A percentile compares a stretch with the other conserved stretches of the same genome.
Conservation (phyloP, 768 basidiomycete species). For the Stropharia rugosoannulata region DNA sequence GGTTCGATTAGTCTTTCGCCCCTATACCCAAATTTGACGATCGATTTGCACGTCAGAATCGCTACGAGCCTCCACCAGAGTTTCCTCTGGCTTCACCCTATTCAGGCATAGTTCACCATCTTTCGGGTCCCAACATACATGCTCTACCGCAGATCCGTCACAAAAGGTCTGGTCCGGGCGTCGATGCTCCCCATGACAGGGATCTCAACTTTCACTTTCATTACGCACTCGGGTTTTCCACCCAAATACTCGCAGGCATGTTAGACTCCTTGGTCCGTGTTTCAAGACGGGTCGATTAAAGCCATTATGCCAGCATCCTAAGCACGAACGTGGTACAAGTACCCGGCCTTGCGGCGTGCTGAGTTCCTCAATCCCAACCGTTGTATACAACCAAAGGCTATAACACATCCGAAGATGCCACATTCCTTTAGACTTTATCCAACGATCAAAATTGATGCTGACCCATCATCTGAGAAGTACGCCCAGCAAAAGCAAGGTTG, state of each 20-base stretch:
- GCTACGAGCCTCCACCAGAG: conserved; percentile 95
- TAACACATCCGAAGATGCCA: conserved; percentile 69
- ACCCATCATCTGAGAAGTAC: conserved; percentile 57
- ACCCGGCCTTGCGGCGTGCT: conserved; percentile 56
- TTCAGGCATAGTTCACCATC: conserved; percentile 89
- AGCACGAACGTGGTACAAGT: conserved; percentile 54
- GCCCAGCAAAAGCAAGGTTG: conserved; percentile 53
- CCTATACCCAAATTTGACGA: conserved; percentile 95
- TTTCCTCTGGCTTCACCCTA: conserved; percentile 95
- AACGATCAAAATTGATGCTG: conserved; percentile 64
- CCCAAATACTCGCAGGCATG: conserved; percentile 80
- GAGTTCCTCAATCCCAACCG: conserved; percentile 62
- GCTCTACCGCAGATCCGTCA: conserved; percentile 78
- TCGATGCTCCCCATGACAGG: conserved; percentile 67
- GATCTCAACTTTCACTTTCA: conserved; percentile 72
- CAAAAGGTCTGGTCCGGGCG: conserved; percentile 74
- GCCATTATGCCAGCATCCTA: conserved; percentile 79
- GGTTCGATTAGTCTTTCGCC: conserved; percentile 96
- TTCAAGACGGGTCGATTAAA: conserved; percentile 82
- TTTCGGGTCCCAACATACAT: conserved; percentile 87
- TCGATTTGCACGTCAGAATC: conserved; percentile 97
- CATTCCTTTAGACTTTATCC: conserved; percentile 61
- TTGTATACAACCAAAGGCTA: conserved; percentile 56
- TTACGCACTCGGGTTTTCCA: conserved; percentile 68
- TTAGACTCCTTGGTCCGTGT: conserved; percentile 88